These are phyloP conservation scores for Nyssa sinensis DNA, from an alignment of 148 eudicot genomes.

Conservation along the genomic window DNA sequence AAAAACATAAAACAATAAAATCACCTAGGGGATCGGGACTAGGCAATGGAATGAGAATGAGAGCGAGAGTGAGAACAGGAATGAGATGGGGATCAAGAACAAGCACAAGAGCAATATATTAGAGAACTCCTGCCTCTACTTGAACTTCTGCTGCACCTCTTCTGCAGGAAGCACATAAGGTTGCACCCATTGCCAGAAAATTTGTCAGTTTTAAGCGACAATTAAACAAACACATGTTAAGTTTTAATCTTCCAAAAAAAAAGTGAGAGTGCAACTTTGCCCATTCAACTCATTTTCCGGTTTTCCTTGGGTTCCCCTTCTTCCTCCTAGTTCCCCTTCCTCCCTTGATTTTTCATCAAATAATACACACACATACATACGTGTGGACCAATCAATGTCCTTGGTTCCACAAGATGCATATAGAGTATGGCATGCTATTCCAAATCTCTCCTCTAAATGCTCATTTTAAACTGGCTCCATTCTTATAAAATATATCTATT, in stretches of 20 bases:
- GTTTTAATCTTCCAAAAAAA: not conserved
- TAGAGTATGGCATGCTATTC: not conserved
- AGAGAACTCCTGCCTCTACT: constrained; percentile 74
- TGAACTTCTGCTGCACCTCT: constrained; percentile 83
- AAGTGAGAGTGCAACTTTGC: too few relatives aligned
- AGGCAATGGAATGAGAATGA: constrained; percentile 52
- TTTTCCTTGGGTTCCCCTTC: not conserved
- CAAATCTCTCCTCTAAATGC: not conserved
- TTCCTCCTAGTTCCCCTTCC: constrained; percentile 1
- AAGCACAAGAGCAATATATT: constrained; percentile 58
- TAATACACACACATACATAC: not conserved
- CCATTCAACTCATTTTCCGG: not conserved
- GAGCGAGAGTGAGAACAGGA: constrained; percentile 42
- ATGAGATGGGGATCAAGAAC: constrained; percentile 39
- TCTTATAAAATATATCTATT: not conserved
- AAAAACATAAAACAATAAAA: not conserved
- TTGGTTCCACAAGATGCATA: not conserved
- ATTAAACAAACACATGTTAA: not conserved
- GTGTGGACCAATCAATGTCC: not conserved
- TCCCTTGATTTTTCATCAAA: not conserved
- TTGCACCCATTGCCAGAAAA: not conserved
- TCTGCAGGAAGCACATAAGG: constrained; percentile 39
- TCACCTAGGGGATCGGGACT: constrained; percentile 79
- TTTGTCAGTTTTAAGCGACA: not conserved
- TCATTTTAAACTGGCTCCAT: not conserved